Evolutionary conservation across 441 rosid species (phyloP).

Genomic region (Populus hybrid): DNA sequence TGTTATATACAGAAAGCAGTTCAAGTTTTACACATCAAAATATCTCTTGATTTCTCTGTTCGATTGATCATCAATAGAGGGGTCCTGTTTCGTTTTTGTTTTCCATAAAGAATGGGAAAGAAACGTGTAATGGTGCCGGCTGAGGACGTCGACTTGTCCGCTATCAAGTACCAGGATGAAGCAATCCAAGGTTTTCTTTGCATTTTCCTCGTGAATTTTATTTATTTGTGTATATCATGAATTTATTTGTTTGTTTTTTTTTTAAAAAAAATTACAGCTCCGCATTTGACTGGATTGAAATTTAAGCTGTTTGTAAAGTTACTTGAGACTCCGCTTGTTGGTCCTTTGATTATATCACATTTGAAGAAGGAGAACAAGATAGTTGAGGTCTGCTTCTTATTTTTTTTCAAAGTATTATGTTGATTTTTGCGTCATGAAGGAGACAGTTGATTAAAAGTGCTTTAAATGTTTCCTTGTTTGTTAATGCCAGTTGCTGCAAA

Average conservation of each 20-base stretch:
- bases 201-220: not conserved
- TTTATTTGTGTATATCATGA: not conserved
- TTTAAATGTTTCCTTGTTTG: constrained; percentile 9
- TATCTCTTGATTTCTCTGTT: not conserved
- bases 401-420: not conserved
- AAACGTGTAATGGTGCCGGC: constrained; percentile 57
- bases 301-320: constrained; percentile 57
- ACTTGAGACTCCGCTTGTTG: constrained; percentile 66
- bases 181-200: constrained; percentile 50
- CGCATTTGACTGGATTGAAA: constrained; percentile 67
- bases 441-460: not conserved
- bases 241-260: not conserved
- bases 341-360: constrained; percentile 45
- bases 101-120: constrained; percentile 49
- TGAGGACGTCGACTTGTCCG: constrained; percentile 53
- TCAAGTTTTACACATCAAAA: not conserved
- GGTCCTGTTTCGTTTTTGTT: not conserved
- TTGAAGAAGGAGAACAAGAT: constrained; percentile 67
- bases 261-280: constrained; percentile 53
- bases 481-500: constrained; percentile 50
- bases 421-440: not conserved
- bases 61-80: not conserved
- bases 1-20: not conserved
- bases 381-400: constrained; percentile 41
- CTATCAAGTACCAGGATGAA: constrained; percentile 55